These are phyloP conservation scores for Paraleonurus japonicus DNA, from an alignment of 257 asterid genomes.

Conservation along the genomic window DNA sequence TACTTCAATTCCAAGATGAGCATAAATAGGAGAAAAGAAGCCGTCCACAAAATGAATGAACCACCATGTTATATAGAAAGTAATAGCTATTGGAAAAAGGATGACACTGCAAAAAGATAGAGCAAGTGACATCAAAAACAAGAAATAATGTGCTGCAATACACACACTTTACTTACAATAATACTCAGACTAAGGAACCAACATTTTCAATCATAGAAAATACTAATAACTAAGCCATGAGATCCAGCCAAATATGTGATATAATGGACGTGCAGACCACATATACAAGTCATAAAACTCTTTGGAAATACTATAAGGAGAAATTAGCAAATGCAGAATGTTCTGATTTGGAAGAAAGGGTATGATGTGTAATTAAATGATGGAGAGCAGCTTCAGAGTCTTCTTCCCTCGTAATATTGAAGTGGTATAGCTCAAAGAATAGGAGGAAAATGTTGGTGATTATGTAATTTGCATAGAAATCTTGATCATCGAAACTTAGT, in stretches of 20 bases:
- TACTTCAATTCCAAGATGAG: slow-evolving; percentile 59
- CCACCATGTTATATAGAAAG: slow-evolving; percentile 82
- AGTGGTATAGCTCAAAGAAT: slow-evolving; percentile 1
- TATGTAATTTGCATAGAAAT: neutral
- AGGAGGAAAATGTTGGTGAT: neutral
- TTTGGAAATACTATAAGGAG: neutral
- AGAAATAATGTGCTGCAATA: neutral
- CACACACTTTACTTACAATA: neutral
- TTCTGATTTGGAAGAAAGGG: neutral
- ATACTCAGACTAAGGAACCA: neutral
- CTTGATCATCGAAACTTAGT: neutral
- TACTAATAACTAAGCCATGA: neutral
- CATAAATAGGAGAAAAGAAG: slow-evolving; percentile 74
- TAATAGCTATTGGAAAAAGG: slow-evolving; percentile 66
- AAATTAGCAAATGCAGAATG: neutral
- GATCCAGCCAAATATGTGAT: neutral
- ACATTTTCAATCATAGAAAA: neutral
- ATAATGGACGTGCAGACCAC: neutral
- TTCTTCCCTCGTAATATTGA: neutral
- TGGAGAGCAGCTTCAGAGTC: neutral
- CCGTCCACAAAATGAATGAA: slow-evolving; percentile 78
- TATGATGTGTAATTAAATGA: neutral
- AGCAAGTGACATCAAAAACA: slow-evolving; percentile 15
- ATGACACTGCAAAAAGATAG: slow-evolving; percentile 59
- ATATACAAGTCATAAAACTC: neutral